Conservation (phyloP, 345 rosid genomes). For the Populus alba region DNA sequence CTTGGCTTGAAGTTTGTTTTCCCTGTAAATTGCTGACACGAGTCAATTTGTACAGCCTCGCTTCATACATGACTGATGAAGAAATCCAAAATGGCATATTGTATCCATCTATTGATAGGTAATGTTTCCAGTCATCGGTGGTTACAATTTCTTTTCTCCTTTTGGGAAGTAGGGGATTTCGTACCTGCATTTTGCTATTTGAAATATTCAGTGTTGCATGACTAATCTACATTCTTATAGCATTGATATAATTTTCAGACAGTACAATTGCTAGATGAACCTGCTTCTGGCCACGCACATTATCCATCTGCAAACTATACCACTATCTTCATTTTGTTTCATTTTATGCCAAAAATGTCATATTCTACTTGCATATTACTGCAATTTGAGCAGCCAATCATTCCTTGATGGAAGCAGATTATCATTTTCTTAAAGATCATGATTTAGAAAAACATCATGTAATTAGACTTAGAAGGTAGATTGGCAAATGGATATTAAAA, state of each 20-base stretch:
- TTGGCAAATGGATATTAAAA: neutral
- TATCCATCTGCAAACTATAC: neutral
- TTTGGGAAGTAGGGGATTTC: neutral
- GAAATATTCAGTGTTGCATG: neutral
- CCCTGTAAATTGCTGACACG: conserved; percentile 9
- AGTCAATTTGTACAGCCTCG: conserved; percentile 62
- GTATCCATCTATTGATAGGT: conserved; percentile 88
- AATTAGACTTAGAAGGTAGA: neutral
- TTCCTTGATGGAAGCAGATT: neutral
- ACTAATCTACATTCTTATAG: neutral
- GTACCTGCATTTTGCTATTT: neutral
- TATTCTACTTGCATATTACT: neutral
- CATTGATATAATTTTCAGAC: neutral
- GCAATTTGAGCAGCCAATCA: neutral
- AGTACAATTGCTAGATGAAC: neutral
- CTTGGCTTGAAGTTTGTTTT: neutral
- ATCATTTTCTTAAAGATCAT: neutral
- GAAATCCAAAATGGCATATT: conserved; percentile 73
- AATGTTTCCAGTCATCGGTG: conserved; percentile 12
- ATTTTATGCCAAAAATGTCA: neutral
- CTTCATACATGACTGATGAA: conserved; percentile 87
- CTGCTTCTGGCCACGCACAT: too few relatives aligned
- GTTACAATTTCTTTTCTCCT: neutral
- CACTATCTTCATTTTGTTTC: neutral
- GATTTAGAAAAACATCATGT: neutral